Base-by-base conservation (phyloP, 768 basidiomycete genomes). In the Tylopilus sp. region DNA sequence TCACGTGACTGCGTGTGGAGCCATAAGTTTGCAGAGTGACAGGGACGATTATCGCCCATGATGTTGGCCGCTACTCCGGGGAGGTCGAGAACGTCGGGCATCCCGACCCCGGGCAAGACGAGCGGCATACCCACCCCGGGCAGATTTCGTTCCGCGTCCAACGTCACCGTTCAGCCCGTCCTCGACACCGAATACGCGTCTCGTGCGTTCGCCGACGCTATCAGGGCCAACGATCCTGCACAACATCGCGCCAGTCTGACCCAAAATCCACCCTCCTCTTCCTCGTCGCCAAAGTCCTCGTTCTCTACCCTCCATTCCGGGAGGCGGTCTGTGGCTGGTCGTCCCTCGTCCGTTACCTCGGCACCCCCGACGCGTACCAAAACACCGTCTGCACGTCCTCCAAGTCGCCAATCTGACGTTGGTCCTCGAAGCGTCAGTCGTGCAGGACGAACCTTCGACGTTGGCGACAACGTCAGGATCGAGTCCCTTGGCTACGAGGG, bases 401-500 rank as follows among this genome's bases (percentile, higher is more conserved):
- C 76, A 13, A 89, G 86, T 60, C 81, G 89, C 21, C 80, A 83
- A 45, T 85, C 87, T 8, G 88, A 90, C 58, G 72, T 72, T 4
- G 75, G 78, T 58, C 60, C 67, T 17, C 79, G 80, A 57, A 74
- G 73, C 58, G 62, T 74, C 17, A 77, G 77, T 59, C 75, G 82
- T 48, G 62, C 74, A 11, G 72, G 71, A 7, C 71, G 74, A 57
- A 50, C 71, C 3, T 87, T 87, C 53, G 82, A 86, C 10, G 74
- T 88, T 6, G 94, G 91, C 3, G 91, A 94, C 62, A 82, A 78
- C 60, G 94, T 98, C 33, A 76, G 89, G 58, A 87, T 97, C 40
- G 92, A 93, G 62, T 89, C 87, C 11, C 78, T 92, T 41, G 93
- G 93, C 0, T 88, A 87, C 67, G 94, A 97, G 66, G 96, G 96